Base-by-base conservation (phyloP, 2,329 filamentous ascomycete genomes). In the Aureobasidium melanogenum region DNA sequence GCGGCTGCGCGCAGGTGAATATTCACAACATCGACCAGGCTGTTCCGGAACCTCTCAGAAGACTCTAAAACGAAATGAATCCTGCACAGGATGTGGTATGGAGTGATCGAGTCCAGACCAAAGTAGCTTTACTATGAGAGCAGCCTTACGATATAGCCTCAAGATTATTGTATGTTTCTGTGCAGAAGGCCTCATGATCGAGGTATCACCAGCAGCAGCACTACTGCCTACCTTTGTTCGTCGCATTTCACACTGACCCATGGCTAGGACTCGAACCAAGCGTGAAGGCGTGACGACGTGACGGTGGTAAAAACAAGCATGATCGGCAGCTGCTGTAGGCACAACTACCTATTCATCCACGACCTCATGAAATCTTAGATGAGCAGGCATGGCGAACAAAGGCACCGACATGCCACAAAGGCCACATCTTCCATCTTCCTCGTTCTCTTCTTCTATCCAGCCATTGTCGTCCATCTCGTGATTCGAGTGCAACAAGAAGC, bases 331-430 rank as follows among this genome's bases (percentile, higher is more conserved):
- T 30, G 22, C 24, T 28, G 2, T 47, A 3, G 24, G 4, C 26
- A 15, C 19, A 12, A 28, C 5, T 15, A 32, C 17, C 17, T 34
- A 50, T 22, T 41, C n/a, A 39, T 17, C 15, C 9, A 4, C 15
- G n/a, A 54, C 19, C 26, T 54, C 38, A 68, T 84, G 82, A 67
- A 79, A 84, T 26, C 81, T 76, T 41, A 74, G 69, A 68, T 88
- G 85, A 5, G 84, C 84, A 5, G 75, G 67, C 70, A 84, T 76
- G 6, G 84, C 84, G 71, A 87, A 88, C 0, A 70, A 55, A 4
- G 84, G 84, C 65, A 87, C 79, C 3, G 70, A 65, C 55, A 81
- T 75, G 10, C 80, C 81, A 63, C 85, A 87, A 10, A 75, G 66
- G 2, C 65, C 15, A 74, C 74, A 71, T 79, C 83, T 24, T 74